Base-by-base conservation (phyloP, 2,329 filamentous ascomycete species). In the Microsporum canis region DNA sequence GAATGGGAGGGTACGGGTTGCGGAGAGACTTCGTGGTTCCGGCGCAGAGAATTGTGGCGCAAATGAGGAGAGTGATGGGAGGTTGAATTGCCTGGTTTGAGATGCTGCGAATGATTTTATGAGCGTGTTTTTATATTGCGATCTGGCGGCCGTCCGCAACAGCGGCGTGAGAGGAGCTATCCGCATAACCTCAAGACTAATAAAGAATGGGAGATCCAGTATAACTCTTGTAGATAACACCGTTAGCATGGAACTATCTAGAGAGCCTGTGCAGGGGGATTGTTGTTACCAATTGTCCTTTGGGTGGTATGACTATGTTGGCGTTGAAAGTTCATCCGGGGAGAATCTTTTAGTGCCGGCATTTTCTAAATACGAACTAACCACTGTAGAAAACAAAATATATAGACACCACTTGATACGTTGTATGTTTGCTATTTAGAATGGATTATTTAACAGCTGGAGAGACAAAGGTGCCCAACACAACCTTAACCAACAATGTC, bases 1-100 rank as follows among this genome's bases (percentile, higher is more conserved):
- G 78, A 95, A 95, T 12, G 88, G 88, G 12, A 97, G 86, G 3
- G 81, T 87, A 63, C 90, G 88, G 23, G 81, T 80, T 8, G 90
- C 91, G 58, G 82, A 84, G 61, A 97, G 80, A 65, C 78, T 83
- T 70, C 91, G 88, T 68, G 78, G 78, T 65, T 81, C 75, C 29
- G 79, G 65, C 29, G 65, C 64, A 43, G 61, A 60, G 41, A 63
- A 43, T 36, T 60, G 60, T 7, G 60, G 59, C 34, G 63, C 23
- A 38, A 65, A 60, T 27, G 65, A 63, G 58, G 64, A 62, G 43
- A 66, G 60, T 8, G 60, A 62, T 34, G 63, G 62, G 58, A 64
- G 39, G 49, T 60, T 60, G 61, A 65, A 65, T 39, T 34, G 31
- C 43, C 63, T 62, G 17, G 39, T 53, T 62, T 63, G 61, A 27